phyloP scores from a whole-genome alignment of 129 eudicot genomes.

The Flaveria bidentis region DNA sequence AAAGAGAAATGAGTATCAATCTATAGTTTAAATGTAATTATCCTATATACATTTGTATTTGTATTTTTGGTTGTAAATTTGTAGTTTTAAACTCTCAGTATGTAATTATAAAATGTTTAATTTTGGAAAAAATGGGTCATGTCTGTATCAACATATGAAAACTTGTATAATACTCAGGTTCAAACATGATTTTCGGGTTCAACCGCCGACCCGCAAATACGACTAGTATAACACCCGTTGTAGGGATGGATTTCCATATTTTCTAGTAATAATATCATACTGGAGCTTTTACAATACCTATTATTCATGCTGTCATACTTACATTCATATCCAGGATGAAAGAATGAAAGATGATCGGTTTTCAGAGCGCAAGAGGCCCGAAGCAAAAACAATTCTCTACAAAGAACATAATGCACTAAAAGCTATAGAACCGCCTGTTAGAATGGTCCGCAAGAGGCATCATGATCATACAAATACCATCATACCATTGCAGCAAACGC shows the following conservation, averaged over 20 bases:
- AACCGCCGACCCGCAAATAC: neutral
- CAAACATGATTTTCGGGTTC: neutral
- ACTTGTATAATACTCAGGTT: neutral
- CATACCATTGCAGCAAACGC: conserved; percentile 18
- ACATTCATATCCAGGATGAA: conserved; percentile 29
- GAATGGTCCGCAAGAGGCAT: conserved; percentile 53
- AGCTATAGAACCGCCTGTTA: conserved; percentile 32
- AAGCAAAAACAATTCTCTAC: conserved; percentile 15
- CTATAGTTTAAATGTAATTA: neutral
- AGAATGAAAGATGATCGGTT: conserved; percentile 35
- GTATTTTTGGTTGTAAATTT: neutral
- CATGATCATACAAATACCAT: conserved; percentile 33
- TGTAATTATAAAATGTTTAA: no score
- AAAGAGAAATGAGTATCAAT: neutral
- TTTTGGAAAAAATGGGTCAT: neutral
- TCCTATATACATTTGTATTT: neutral
- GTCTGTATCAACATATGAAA: neutral
- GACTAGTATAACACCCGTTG: neutral
- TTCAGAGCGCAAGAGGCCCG: conserved; percentile 42
- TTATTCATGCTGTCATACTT: neutral
- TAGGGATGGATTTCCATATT: neutral
- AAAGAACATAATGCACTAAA: conserved; percentile 20
- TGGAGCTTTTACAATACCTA: no score
- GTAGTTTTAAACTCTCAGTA: neutral
- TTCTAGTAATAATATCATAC: neutral